phyloP scores from a whole-genome alignment of 225 moss, liverwort and hornwort species.

The Straminergon stramineum region DNA sequence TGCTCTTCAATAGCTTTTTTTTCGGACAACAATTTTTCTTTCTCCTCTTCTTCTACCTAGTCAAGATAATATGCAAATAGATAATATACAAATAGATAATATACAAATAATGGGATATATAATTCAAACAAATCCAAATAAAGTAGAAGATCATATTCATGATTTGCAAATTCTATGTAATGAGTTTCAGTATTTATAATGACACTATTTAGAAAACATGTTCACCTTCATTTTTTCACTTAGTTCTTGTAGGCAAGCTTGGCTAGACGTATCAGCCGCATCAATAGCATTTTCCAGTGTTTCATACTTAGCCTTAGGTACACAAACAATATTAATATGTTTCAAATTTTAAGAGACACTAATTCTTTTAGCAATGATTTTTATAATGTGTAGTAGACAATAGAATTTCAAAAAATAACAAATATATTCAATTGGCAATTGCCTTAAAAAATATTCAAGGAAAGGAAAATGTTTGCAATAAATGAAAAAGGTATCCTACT shows the following conservation, averaged over 20 bases:
- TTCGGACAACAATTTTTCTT: slow-evolving; percentile 39
- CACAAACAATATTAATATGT: not conserved
- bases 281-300: slow-evolving; percentile 11
- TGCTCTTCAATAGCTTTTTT: slow-evolving; percentile 73
- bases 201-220: not conserved
- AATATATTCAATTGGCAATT: not conserved
- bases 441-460: not conserved
- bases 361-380: not conserved
- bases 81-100: not conserved
- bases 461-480: not conserved
- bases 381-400: not conserved
- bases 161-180: not conserved
- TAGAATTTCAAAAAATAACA: not conserved
- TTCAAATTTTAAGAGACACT: not conserved
- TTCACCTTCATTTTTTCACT: slow-evolving; percentile 65
- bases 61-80: not conserved
- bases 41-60: slow-evolving; percentile 64
- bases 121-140: not conserved
- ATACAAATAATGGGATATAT: not conserved
- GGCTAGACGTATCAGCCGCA: slow-evolving; percentile 11
- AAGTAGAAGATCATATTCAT: not conserved
- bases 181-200: not conserved
- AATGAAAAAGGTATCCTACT: not conserved
- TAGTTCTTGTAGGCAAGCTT: slow-evolving; percentile 31
- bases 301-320: slow-evolving; percentile 25